Conservation (phyloP, 768 basidiomycete genomes). For the Leccinum variicolor region DNA sequence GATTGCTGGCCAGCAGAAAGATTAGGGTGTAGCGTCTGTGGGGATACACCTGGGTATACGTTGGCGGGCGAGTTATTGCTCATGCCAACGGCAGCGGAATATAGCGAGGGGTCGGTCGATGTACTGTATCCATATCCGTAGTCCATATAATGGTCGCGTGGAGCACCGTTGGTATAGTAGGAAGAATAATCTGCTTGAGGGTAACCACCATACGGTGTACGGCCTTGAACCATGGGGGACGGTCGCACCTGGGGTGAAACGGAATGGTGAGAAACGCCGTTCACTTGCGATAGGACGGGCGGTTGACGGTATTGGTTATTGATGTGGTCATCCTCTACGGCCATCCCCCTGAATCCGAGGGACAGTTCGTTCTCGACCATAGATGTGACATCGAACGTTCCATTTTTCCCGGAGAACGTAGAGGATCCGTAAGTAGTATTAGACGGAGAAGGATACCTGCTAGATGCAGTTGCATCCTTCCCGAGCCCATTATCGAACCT, state of each 20-base stretch:
- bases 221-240: slow-evolving; percentile 42
- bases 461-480: slow-evolving; percentile 37
- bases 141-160: slow-evolving; percentile 50
- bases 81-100: slow-evolving; percentile 44
- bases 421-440: slow-evolving; percentile 33
- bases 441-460: slow-evolving; percentile 49
- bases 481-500: slow-evolving; percentile 46
- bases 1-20: slow-evolving; percentile 44
- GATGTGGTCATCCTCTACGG: slow-evolving; percentile 51
- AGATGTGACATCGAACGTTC: slow-evolving; percentile 37
- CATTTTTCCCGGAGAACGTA: slow-evolving; percentile 30
- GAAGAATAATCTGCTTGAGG: slow-evolving; percentile 55
- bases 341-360: slow-evolving; percentile 58
- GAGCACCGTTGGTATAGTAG: slow-evolving; percentile 53
- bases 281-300: slow-evolving; percentile 25
- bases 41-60: slow-evolving; percentile 47
- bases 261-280: slow-evolving; percentile 29
- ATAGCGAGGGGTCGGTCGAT: slow-evolving; percentile 48
- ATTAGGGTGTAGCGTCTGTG: slow-evolving; percentile 43
- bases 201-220: slow-evolving; percentile 48
- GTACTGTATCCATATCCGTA: slow-evolving; percentile 56
- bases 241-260: slow-evolving; percentile 39
- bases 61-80: slow-evolving; percentile 41
- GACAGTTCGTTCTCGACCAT: slow-evolving; percentile 53
- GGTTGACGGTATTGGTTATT: slow-evolving; percentile 39